These are phyloP conservation scores for Xenoacremonium recifei DNA, from an alignment of 2,329 filamentous ascomycete genomes.

Conservation along the genomic window DNA sequence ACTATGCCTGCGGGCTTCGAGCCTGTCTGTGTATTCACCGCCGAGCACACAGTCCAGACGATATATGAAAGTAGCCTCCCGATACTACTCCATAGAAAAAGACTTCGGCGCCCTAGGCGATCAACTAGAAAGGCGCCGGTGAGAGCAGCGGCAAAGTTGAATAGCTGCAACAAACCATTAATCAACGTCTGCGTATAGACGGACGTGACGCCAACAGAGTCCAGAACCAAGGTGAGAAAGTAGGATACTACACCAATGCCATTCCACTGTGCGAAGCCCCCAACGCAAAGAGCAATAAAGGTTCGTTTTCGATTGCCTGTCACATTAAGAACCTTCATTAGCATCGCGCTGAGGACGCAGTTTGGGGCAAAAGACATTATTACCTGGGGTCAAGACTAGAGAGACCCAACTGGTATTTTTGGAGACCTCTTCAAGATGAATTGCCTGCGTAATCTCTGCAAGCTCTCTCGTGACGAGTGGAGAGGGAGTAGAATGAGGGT, in stretches of 20 bases:
- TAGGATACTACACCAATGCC: constrained; percentile 1
- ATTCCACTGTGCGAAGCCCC: background rate
- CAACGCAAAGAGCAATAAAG: background rate
- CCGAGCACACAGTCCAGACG: background rate
- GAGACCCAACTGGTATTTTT: background rate
- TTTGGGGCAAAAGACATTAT: background rate
- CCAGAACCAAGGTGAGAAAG: constrained; percentile 1
- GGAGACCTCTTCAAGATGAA: background rate
- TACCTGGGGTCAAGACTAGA: background rate
- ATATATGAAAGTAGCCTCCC: constrained; percentile 1
- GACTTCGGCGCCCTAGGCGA: background rate
- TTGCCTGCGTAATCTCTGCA: background rate
- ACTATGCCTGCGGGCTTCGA: too few species aligned
- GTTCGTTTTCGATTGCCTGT: background rate
- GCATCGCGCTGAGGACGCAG: background rate
- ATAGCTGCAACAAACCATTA: constrained; percentile 3
- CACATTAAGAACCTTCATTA: background rate
- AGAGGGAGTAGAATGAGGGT: background rate
- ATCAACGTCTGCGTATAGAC: background rate
- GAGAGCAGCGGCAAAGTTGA: background rate
- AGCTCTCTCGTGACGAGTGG: constrained; percentile 1
- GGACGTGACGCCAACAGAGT: constrained; percentile 1
- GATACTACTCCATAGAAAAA: background rate
- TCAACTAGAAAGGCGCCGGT: constrained; percentile 2
- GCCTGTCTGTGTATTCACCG: too few species aligned